phyloP scores from a whole-genome alignment of 306 rosid genomes.

The Coriaria nepalensis region DNA sequence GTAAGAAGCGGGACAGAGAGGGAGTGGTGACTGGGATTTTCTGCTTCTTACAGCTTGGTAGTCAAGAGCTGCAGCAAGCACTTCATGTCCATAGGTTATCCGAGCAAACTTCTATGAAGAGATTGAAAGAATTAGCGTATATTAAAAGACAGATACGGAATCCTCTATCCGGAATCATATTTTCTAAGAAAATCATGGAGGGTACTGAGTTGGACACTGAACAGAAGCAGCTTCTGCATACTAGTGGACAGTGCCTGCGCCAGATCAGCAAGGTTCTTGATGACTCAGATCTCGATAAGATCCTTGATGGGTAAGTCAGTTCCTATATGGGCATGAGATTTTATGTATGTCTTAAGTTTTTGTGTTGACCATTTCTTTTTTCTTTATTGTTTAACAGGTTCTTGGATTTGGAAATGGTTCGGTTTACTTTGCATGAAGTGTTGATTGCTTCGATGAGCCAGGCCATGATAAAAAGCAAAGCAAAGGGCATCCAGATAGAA shows the following conservation, averaged over 20 bases:
- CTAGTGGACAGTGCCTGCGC: slow-evolving; percentile 62
- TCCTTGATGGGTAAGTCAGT: slow-evolving; percentile 64
- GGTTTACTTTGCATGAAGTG: slow-evolving; percentile 66
- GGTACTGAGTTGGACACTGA: slow-evolving; percentile 56
- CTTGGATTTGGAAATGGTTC: slow-evolving; percentile 79
- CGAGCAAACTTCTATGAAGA: slow-evolving; percentile 75
- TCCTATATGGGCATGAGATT: not conserved
- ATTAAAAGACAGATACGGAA: slow-evolving; percentile 65
- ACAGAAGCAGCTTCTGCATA: slow-evolving; percentile 52
- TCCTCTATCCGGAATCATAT: slow-evolving; percentile 57
- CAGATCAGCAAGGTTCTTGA: slow-evolving; percentile 88
- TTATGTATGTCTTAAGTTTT: too few relatives aligned
- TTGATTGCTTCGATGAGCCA: slow-evolving; percentile 63
- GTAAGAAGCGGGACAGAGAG: slow-evolving; percentile 62
- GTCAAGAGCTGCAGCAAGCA: slow-evolving; percentile 79
- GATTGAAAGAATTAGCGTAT: slow-evolving; percentile 56
- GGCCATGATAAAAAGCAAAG: slow-evolving; percentile 49
- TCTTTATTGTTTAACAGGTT: slow-evolving; percentile 33
- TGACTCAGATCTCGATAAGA: slow-evolving; percentile 79
- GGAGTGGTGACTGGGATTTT: slow-evolving; percentile 72
- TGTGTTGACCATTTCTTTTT: slow-evolving; percentile 3
- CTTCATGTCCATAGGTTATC: slow-evolving; percentile 71
- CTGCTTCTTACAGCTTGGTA: slow-evolving; percentile 92
- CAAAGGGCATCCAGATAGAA: slow-evolving; percentile 42
- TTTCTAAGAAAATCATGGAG: slow-evolving; percentile 58